Evolutionary conservation across 768 basidiomycete species (phyloP), one percentile per base, ranked within the genome.

Genomic region (Neoboletus brunneissimus): DNA sequence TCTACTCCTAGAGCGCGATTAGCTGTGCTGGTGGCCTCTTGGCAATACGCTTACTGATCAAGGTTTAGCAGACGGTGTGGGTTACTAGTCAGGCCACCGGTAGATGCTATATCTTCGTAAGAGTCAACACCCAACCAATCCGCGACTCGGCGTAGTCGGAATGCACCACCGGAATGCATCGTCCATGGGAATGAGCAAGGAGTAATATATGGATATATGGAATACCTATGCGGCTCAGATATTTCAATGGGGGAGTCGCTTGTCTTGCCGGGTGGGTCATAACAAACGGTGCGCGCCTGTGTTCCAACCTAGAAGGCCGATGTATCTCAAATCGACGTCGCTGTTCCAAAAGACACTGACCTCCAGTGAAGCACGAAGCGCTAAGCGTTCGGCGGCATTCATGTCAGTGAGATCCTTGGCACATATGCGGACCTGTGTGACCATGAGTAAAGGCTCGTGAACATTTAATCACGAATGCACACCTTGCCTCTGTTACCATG

Each of bases 171-270:
- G 11, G 75, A 58, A 22, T 71, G 72, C 60, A 77, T 72, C 38
- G 73, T 79, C 77, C 81, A 83, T 8, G 79, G 78, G 37, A 81
- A 67, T 11, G 79, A 65, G 16, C 76, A 79, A 12, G 80, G 73
- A 1, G 81, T 72, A 7, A 81, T 61, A 64, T 88, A 88, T 0
- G 89, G 89, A 67, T 84, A 91, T 38, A 88, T 60, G n/a, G 86
- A 79, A 66, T 88, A 89, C 18, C 65, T 65, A 31, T 71, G 67
- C 4, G 73, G 69, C 46, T 73, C 73, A n/a, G 70, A 49, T 5
- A 66, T 55, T n/a, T 65, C 62, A 38, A 69, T 47, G 4, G 71
- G 67, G 2, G 65, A 66, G 11, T 62, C 58, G 22, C 49, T 65
- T n/a, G 63, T 67, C 32, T 63, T 48, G 12, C 58, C 54, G 22